A percentile compares a stretch with the other conserved stretches of the same genome.
Evolutionary conservation across 345 rosid species (phyloP).

Genomic region (Ailanthus altissimus): DNA sequence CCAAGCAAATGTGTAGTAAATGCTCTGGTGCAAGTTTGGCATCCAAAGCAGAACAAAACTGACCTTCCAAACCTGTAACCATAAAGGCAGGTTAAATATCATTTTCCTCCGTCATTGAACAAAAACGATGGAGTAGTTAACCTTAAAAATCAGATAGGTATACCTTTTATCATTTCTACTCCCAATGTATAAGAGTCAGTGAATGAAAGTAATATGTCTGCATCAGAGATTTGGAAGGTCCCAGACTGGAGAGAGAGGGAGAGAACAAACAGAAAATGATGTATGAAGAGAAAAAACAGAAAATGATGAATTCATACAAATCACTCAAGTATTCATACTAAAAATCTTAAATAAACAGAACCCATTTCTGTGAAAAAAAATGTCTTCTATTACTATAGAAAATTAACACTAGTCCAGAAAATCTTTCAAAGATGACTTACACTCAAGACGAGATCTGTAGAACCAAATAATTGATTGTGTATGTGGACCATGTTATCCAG

Average conservation of each 20-base stretch:
- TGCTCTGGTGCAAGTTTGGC: slow-evolving; percentile 83
- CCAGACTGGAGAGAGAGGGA: slow-evolving; percentile 52
- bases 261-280: slow-evolving; percentile 25
- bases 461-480: slow-evolving; percentile 82
- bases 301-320: not conserved
- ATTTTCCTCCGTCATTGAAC: not conserved
- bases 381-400: not conserved
- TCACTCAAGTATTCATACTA: not conserved
- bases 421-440: slow-evolving; percentile 48
- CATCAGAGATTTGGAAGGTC: slow-evolving; percentile 47
- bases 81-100: slow-evolving; percentile 11
- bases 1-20: slow-evolving; percentile 67
- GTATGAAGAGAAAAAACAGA: not conserved
- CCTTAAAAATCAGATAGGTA: slow-evolving; percentile 12
- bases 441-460: slow-evolving; percentile 52
- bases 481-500: slow-evolving; percentile 51
- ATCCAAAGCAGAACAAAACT: slow-evolving; percentile 64
- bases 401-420: not conserved
- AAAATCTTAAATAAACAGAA: not conserved
- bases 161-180: slow-evolving; percentile 72
- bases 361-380: not conserved
- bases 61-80: slow-evolving; percentile 62
- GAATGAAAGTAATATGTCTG: slow-evolving; percentile 63
- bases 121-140: not conserved
- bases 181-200: slow-evolving; percentile 70